Evolutionary conservation across 768 basidiomycete species (phyloP).

Genomic region (Amanita thiersii): DNA sequence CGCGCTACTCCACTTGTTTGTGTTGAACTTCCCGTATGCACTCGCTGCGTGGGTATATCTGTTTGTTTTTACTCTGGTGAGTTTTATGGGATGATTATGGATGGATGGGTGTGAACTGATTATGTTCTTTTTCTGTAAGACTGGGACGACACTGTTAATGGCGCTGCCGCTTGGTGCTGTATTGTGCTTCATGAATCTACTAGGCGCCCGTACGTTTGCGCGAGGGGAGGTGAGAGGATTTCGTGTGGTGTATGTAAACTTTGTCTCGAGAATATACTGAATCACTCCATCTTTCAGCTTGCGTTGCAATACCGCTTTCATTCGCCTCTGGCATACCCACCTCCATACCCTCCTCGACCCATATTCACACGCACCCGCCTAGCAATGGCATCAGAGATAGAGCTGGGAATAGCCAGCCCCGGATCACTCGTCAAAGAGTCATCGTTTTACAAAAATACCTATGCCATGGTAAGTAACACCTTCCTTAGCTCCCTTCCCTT

Average conservation of each 20-base stretch:
- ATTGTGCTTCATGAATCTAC: conserved; percentile 67
- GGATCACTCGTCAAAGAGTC: conserved; percentile 39
- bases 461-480: conserved; percentile 61
- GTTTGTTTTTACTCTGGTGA: conserved; percentile 74
- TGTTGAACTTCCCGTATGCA: conserved; percentile 76
- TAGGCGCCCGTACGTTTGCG: conserved; percentile 66
- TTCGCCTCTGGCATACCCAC: conserved; percentile 51
- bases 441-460: conserved; percentile 77
- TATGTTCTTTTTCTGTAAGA: conserved; percentile 30
- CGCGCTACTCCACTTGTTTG: conserved; percentile 58
- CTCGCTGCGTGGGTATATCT: conserved; percentile 72
- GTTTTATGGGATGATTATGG: conserved; percentile 17
- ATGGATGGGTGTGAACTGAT: background rate
- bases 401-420: conserved; percentile 27
- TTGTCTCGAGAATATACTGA: background rate
- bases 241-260: background rate
- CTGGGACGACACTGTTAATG: conserved; percentile 74
- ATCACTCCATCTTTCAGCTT: conserved; percentile 30
- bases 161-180: conserved; percentile 72
- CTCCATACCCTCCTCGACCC: conserved; percentile 60
- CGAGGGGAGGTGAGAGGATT: conserved; percentile 48
- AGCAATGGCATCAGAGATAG: conserved; percentile 39
- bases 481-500: background rate
- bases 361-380: conserved; percentile 64
- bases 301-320: conserved; percentile 66